Evolutionary conservation across 371 early-diverging fungal species (phyloP).

Genomic region (Mucor lusitanicus): DNA sequence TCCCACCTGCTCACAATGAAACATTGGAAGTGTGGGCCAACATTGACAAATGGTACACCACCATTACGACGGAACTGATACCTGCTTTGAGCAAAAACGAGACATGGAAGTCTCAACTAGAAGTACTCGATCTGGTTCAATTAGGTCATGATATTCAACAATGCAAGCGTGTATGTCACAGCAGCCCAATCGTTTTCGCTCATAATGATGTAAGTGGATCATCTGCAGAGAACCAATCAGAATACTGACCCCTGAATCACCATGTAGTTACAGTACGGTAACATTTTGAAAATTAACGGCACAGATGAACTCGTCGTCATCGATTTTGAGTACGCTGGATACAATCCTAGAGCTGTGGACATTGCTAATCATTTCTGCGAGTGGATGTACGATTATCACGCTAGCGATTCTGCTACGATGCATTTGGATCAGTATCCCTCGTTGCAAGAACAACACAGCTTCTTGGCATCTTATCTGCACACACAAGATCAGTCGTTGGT

Average conservation of each 20-base stretch:
- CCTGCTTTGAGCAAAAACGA: slow-evolving; percentile 18
- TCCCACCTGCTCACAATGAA: slow-evolving; percentile 48
- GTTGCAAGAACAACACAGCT: slow-evolving; percentile 54
- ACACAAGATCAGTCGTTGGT: slow-evolving; percentile 22
- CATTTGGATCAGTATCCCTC: slow-evolving; percentile 59
- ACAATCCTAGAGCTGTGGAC: slow-evolving; percentile 81
- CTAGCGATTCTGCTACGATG: slow-evolving; percentile 52
- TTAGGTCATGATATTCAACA: slow-evolving; percentile 51
- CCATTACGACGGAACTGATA: slow-evolving; percentile 16
- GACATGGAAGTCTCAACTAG: slow-evolving; percentile 21
- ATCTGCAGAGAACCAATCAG: neutral
- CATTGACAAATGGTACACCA: slow-evolving; percentile 62
- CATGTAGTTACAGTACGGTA: slow-evolving; percentile 36
- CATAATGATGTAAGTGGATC: slow-evolving; percentile 76
- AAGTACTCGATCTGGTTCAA: slow-evolving; percentile 45
- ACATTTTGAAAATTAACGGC: slow-evolving; percentile 33
- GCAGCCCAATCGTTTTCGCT: slow-evolving; percentile 76
- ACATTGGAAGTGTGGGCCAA: slow-evolving; percentile 65
- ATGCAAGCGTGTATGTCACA: slow-evolving; percentile 38
- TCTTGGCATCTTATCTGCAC: slow-evolving; percentile 66
- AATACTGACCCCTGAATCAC: neutral
- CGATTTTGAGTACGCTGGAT: slow-evolving; percentile 89
- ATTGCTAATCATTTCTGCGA: slow-evolving; percentile 92
- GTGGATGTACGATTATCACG: slow-evolving; percentile 85
- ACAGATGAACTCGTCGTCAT: slow-evolving; percentile 34